phyloP scores from a whole-genome alignment of 73 alveolate genomes.

The Paramecium caudatum region DNA sequence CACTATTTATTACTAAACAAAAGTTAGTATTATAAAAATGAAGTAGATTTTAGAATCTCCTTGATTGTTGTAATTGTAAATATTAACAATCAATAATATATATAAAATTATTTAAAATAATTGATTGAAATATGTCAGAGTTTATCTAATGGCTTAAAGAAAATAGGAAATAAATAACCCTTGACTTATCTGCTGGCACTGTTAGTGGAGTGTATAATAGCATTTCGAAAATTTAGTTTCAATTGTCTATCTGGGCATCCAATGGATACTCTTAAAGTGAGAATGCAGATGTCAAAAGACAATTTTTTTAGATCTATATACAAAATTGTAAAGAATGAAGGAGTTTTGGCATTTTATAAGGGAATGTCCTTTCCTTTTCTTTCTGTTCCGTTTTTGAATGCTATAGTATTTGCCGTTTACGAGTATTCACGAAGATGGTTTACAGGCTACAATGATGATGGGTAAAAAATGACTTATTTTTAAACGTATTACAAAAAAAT shows the following conservation, averaged over 20 bases:
- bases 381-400: conserved; percentile 79
- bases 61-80: too few species aligned
- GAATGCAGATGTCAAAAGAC: conserved; percentile 70
- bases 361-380: conserved; percentile 80
- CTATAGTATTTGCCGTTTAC: conserved; percentile 79
- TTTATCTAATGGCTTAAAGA: conserved; percentile 27
- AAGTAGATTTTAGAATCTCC: not conserved
- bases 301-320: conserved; percentile 16
- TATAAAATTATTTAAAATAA: too few species aligned
- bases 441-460: conserved; percentile 1
- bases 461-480: conserved; percentile 50
- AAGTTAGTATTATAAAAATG: not conserved
- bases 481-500: not conserved
- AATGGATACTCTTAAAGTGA: conserved; percentile 72
- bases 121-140: too few species aligned
- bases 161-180: not conserved
- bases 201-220: conserved; percentile 53
- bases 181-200: conserved; percentile 72
- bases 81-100: too few species aligned
- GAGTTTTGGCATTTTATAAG: conserved; percentile 74
- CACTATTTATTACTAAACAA: not conserved
- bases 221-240: not conserved
- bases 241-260: conserved; percentile 75
- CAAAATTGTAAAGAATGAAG: conserved; percentile 60
- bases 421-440: conserved; percentile 74